These are phyloP conservation scores for Vicia villosa DNA, from an alignment of 306 rosid genomes.

Conservation along the genomic window DNA sequence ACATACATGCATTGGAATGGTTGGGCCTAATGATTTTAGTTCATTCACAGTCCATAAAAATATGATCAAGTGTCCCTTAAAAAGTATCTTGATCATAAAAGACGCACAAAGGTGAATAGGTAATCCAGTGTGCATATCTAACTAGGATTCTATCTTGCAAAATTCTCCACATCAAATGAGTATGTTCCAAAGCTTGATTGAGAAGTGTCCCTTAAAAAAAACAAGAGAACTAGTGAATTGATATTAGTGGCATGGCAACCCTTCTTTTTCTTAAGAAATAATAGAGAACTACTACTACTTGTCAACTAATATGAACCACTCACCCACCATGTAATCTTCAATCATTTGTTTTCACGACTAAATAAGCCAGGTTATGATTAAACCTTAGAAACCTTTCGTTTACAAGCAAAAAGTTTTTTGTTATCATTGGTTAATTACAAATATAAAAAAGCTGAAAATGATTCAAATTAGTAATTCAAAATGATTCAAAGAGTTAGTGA, in stretches of 20 bases:
- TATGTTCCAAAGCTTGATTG: background rate
- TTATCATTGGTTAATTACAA: conserved; percentile 7
- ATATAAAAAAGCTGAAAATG: no score
- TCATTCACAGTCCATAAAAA: background rate
- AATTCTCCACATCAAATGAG: background rate
- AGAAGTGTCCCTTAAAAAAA: background rate
- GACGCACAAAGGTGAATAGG: no score
- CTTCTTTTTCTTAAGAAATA: background rate
- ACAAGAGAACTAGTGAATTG: background rate
- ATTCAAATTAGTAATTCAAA: no score
- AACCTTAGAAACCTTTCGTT: conserved; percentile 25
- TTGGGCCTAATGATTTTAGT: background rate
- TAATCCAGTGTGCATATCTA: background rate
- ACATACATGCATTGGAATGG: no score
- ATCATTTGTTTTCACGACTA: conserved; percentile 45
- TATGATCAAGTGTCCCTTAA: background rate
- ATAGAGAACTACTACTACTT: conserved; percentile 6
- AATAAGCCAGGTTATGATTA: conserved; percentile 40
- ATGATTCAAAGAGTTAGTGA: no score
- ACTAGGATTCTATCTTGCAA: background rate
- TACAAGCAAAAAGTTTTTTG: conserved; percentile 35
- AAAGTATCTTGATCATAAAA: background rate
- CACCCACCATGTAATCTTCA: conserved; percentile 38
- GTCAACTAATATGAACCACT: conserved; percentile 42
- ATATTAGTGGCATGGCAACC: background rate